Percentiles rank a stretch among this genome's conserved stretches.
Evolutionary conservation across 805 yeast genomes (phyloP).

Genomic region (Myxozyma monticola): DNA sequence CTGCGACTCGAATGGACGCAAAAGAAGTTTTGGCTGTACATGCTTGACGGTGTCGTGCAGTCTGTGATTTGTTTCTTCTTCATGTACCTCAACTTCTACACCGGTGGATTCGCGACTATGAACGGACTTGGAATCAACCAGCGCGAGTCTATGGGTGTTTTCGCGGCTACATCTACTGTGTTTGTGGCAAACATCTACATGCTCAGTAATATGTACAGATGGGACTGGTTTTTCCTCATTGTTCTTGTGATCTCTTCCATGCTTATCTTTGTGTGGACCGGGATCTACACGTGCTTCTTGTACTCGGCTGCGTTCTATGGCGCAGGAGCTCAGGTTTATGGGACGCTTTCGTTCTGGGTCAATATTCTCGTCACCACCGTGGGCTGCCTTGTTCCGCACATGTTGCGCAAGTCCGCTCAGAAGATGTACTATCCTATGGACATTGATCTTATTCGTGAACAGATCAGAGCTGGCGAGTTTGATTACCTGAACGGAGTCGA

Average conservation of each 20-base stretch:
- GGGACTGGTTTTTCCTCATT: conserved; percentile 71
- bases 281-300: conserved; percentile 64
- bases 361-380: conserved; percentile 56
- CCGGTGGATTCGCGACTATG: conserved; percentile 45
- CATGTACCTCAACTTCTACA: conserved; percentile 57
- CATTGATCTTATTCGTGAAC: conserved; percentile 69
- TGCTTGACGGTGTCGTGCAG: conserved; percentile 71
- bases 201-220: conserved; percentile 64
- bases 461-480: conserved; percentile 54
- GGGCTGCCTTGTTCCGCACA: conserved; percentile 61
- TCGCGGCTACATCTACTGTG: conserved; percentile 60
- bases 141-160: conserved; percentile 69
- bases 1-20: conserved; percentile 63
- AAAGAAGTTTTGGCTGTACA: conserved; percentile 58
- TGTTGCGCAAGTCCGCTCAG: conserved; percentile 51
- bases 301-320: conserved; percentile 61
- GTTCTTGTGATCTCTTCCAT: conserved; percentile 56
- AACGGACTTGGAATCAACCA: conserved; percentile 61
- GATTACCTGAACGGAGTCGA: conserved; percentile 30
- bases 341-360: conserved; percentile 66
- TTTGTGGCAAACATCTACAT: conserved; percentile 66
- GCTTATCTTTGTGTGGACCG: conserved; percentile 72
- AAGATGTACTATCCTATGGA: conserved; percentile 62
- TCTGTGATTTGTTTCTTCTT: conserved; percentile 68
- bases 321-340: conserved; percentile 63